Base-by-base conservation (phyloP, 2,329 filamentous ascomycete species). In the Fusarium hostae region DNA sequence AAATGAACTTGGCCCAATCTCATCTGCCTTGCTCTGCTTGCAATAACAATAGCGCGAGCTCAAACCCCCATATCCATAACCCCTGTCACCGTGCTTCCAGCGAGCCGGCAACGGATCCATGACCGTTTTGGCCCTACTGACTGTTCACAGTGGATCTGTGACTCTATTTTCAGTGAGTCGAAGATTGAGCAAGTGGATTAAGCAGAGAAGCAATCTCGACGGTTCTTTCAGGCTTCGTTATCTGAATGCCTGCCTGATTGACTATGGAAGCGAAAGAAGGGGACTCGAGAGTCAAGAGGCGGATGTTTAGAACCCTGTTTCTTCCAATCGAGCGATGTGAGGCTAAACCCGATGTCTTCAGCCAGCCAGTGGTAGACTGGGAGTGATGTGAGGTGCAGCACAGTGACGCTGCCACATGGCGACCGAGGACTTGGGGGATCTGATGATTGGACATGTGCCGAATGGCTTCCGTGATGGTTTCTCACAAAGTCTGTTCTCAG, bases 31-130 rank as follows among this genome's bases (percentile, higher is more conserved):
- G 66, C 52, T 61, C 66, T 76, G 75, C 71, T 73, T 63, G 65
- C 60, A 76, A 76, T 64, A 55, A 66, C 72, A 71, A 75, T 76
- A 76, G 75, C 70, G 73, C 56, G 39, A 70, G 44, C 59, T 66
- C 63, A 64, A 72, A 71, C 51, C 68, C 71, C 45, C 66, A 73
- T 66, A 59, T 30, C 32, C 61, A 66, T 63, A 45, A 61, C 67
- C 72, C 71, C 55, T 62, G 68, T 68, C 62, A 56, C 62, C 35
- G 63, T 66, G 63, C 65, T 73, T 72, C 74, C 72, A 77, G 70
- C 75, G 61, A 75, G 63, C 73, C 68, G 65, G 64, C 73, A 71
- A 75, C 73, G 65, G 73, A 68, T 63, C 70, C 75, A 75, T 77
- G 70, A 61, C 57, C 58, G 39, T 66, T 63, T 70, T 66, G 62